Base-by-base conservation (phyloP, 495 filamentous ascomycete genomes). In the Trichoderma virens region DNA sequence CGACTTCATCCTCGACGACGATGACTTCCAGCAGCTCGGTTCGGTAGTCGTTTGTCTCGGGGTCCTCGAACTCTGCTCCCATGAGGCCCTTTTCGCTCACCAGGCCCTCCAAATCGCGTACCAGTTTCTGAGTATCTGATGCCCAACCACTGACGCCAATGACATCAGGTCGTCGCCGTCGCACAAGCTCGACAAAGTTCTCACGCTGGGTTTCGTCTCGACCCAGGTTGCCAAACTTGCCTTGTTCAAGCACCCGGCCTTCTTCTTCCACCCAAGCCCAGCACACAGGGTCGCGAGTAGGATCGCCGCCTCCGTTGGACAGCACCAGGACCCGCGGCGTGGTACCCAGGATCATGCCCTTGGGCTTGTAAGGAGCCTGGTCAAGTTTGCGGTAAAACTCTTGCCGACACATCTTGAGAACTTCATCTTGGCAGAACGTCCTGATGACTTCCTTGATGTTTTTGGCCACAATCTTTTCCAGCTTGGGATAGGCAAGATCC, bases 251-350 rank as follows among this genome's bases (percentile, higher is more conserved):
- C 35, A 95, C 87, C 31, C 91, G 85, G 35, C 93, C 94, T 70
- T 96, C 90, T 69, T 97, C 94, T 69, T 97, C 92, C 14, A 96
- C 85, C 77, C 88, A 98, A 13, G 90, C 88, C 90, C 92, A 98
- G 77, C 83, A 89, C 43, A 96, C 85, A 31, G 91, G 88, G 64
- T 97, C 93, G 56, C 79, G 80, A 60, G 85, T 87, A 14, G 86
- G 80, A 64, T 88, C 82, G 16, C 90, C 91, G 70, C 83, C 83
- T 62, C 94, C 94, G 66, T 90, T 93, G 2, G 92, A 91, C 20
- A 98, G 72, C 2, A 91, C 82, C 32, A 98, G 84, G 34, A 96
- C 91, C 30, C 93, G 88, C 28, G 94, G 92, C 6, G 86, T 84
- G 18, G 93, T 96, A 18, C 94, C 94, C 43, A 95, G 78, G 13